Evolutionary conservation across 495 filamentous ascomycete genomes (phyloP).

Genomic region (Neurospora sp.): DNA sequence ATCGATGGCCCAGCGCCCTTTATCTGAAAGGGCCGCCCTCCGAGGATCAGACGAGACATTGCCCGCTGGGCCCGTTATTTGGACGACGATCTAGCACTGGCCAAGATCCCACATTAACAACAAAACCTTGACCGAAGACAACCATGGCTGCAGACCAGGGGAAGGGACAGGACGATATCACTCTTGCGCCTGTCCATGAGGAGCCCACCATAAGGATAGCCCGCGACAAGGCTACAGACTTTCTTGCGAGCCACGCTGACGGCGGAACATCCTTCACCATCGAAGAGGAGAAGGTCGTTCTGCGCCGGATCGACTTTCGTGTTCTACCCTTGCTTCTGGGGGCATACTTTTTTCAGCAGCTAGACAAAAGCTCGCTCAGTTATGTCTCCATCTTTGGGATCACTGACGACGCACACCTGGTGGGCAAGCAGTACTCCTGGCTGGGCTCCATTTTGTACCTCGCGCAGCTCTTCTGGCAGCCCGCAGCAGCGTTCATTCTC

Average conservation of each 20-base stretch:
- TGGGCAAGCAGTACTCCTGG: conserved; percentile 39
- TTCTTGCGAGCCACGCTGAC: conserved; percentile 26
- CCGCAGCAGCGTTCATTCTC: conserved; percentile 33
- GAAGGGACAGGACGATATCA: conserved; percentile 13
- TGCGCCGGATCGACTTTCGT: conserved; percentile 35
- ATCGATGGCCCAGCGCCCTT: background rate
- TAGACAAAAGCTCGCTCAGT: conserved; percentile 43
- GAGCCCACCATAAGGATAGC: background rate
- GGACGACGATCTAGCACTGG: background rate
- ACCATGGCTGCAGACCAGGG: background rate
- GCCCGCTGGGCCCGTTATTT: background rate
- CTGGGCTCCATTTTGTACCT: conserved; percentile 35
- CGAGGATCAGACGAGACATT: background rate
- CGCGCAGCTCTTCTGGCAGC: conserved; percentile 35
- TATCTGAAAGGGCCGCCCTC: background rate
- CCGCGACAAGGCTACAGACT: conserved; percentile 31
- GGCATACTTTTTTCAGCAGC: conserved; percentile 43
- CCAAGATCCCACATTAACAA: background rate
- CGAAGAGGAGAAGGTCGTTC: conserved; percentile 28
- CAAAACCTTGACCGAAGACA: background rate
- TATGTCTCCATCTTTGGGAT: conserved; percentile 47
- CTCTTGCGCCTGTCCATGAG: conserved; percentile 6
- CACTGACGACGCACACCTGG: conserved; percentile 36
- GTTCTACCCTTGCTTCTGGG: conserved; percentile 40
- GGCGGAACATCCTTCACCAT: conserved; percentile 23